Conservation (phyloP, 2,329 filamentous ascomycete species). For the Hymenoscyphus fraxineus region DNA sequence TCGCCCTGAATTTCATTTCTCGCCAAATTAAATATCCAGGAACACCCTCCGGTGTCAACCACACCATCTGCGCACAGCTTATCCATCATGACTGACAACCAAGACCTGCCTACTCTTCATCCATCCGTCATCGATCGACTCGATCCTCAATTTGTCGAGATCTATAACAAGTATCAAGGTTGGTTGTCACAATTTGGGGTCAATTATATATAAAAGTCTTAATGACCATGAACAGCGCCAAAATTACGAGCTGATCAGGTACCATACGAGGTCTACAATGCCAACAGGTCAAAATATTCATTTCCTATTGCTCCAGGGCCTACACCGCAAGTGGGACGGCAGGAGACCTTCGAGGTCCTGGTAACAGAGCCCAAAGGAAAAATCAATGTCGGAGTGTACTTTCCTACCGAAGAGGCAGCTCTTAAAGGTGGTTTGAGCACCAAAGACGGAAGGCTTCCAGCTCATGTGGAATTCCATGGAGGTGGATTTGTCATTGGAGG, state of each 20-base stretch:
- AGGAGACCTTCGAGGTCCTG: slow-evolving; percentile 15
- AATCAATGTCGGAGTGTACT: slow-evolving; percentile 21
- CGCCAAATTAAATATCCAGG: neutral
- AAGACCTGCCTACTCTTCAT: slow-evolving; percentile 25
- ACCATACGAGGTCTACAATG: slow-evolving; percentile 26
- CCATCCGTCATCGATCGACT: slow-evolving; percentile 20
- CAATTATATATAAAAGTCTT: neutral
- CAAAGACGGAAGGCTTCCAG: slow-evolving; percentile 18
- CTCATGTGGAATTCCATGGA: slow-evolving; percentile 25
- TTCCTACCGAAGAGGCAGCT: slow-evolving; percentile 20
- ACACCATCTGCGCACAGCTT: neutral
- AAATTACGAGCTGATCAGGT: slow-evolving; percentile 24
- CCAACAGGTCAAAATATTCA: slow-evolving; percentile 24
- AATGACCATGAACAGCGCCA: slow-evolving; percentile 16
- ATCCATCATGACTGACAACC: slow-evolving; percentile 16
- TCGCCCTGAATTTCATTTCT: neutral
- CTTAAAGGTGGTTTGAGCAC: slow-evolving; percentile 13
- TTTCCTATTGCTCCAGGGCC: slow-evolving; percentile 20
- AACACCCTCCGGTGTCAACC: neutral
- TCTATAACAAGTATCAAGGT: slow-evolving; percentile 28
- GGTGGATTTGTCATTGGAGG: slow-evolving; percentile 26
- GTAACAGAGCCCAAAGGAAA: slow-evolving; percentile 20
- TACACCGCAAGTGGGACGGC: slow-evolving; percentile 18
- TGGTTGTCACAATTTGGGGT: neutral
- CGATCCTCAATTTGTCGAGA: slow-evolving; percentile 24